These are phyloP conservation scores for Penicillium daleae DNA, from an alignment of 495 filamentous ascomycete genomes.

Conservation along the genomic window DNA sequence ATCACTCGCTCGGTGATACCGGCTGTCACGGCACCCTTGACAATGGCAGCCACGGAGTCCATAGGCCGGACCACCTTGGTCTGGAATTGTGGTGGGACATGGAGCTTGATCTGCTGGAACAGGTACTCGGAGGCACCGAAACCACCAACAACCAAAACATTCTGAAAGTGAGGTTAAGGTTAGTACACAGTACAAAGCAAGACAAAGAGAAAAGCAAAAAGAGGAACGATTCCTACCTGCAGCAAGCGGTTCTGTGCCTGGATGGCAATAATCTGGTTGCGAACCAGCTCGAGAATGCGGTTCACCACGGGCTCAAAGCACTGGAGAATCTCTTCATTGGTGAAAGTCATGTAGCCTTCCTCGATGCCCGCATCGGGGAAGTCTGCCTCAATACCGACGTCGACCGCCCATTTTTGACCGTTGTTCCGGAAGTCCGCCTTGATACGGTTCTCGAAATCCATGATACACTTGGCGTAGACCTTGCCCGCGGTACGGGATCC, in stretches of 20 bases:
- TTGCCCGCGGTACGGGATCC: constrained; percentile 75
- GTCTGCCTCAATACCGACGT: constrained; percentile 78
- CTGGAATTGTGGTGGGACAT: constrained; percentile 78
- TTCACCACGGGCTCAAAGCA: constrained; percentile 83
- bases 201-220: background rate
- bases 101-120: constrained; percentile 81
- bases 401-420: constrained; percentile 82
- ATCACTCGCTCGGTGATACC: constrained; percentile 97
- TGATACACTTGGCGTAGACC: constrained; percentile 83
- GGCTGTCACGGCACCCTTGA: constrained; percentile 81
- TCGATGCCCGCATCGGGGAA: constrained; percentile 80
- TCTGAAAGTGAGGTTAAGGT: constrained; percentile 50
- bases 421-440: constrained; percentile 85
- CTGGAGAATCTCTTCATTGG: constrained; percentile 79
- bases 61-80: constrained; percentile 81
- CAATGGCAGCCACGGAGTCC: constrained; percentile 81
- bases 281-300: constrained; percentile 73
- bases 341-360: constrained; percentile 83
- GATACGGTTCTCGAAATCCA: constrained; percentile 84
- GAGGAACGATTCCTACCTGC: constrained; percentile 55
- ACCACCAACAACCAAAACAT: constrained; percentile 77
- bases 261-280: constrained; percentile 82
- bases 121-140: constrained; percentile 83
- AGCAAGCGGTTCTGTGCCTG: constrained; percentile 73
- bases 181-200: too few species aligned